Evolutionary conservation across 805 yeast genomes (phyloP).

Genomic region (Vanderwaltozyma polyspora): DNA sequence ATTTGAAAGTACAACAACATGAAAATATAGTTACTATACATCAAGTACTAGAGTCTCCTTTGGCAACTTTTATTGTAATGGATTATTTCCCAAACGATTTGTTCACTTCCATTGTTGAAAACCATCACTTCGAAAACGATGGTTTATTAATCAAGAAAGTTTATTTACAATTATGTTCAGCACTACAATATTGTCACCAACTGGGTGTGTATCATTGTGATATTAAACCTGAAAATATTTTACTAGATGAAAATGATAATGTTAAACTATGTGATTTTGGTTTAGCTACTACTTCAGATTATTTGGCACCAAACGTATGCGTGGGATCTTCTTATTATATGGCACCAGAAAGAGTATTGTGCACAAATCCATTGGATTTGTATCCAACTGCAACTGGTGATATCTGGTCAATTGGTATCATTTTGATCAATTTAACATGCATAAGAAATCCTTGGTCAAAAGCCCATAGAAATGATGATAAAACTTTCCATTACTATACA

Average conservation of each 20-base stretch:
- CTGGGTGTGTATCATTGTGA: conserved; percentile 87
- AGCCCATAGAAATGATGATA: conserved; percentile 51
- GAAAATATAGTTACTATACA: conserved; percentile 69
- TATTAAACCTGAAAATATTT: conserved; percentile 87
- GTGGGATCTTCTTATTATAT: conserved; percentile 84
- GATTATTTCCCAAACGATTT: conserved; percentile 84
- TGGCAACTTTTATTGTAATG: conserved; percentile 60
- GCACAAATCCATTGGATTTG: conserved; percentile 4
- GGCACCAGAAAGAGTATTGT: conserved; percentile 70
- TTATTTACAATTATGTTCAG: conserved; percentile 71
- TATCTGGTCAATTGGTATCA: conserved; percentile 78
- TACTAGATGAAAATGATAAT: conserved; percentile 52
- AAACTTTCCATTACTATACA: conserved; percentile 54
- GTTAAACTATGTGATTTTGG: conserved; percentile 78
- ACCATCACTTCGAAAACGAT: conserved; percentile 45
- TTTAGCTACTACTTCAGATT: conserved; percentile 53
- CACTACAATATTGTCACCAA: conserved; percentile 71
- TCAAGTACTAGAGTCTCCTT: conserved; percentile 53
- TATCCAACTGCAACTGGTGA: conserved; percentile 69
- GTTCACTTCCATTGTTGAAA: conserved; percentile 74
- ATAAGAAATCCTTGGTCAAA: conserved; percentile 87
- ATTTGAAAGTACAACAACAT: conserved; percentile 63
- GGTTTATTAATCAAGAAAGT: conserved; percentile 43
- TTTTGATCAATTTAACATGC: conserved; percentile 68
- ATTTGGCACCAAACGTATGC: conserved; percentile 60